Evolutionary conservation across 345 rosid species (phyloP).

Genomic region (Brassica nigra): DNA sequence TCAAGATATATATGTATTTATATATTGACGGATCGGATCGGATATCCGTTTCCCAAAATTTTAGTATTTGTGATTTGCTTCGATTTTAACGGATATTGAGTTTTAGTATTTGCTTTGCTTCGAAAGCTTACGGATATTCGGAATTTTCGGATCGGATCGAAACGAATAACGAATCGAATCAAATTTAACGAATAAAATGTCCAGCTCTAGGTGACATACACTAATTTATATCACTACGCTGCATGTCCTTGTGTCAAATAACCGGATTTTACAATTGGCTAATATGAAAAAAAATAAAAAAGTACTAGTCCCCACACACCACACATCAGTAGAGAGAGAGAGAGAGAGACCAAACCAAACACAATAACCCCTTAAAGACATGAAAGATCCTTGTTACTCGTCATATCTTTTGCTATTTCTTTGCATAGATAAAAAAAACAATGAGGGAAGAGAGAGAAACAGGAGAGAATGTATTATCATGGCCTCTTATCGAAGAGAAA

Average conservation of each 20-base stretch:
- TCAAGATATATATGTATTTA: too few relatives aligned
- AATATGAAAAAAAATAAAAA: too few relatives aligned
- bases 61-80: too few relatives aligned
- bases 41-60: too few relatives aligned
- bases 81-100: too few relatives aligned
- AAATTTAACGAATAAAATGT: too few relatives aligned
- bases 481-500: conserved; percentile 20
- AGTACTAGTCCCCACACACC: background rate
- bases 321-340: background rate
- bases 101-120: too few relatives aligned
- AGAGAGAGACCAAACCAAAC: conserved; percentile 12
- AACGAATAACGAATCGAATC: too few relatives aligned
- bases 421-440: background rate
- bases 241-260: background rate
- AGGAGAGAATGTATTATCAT: conserved; percentile 22
- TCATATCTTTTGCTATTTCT: conserved; percentile 1
- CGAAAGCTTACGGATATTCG: too few relatives aligned
- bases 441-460: conserved; percentile 25
- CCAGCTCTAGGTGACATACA: background rate
- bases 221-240: background rate
- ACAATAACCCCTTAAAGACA: conserved; percentile 4
- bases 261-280: too few relatives aligned
- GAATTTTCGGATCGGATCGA: too few relatives aligned
- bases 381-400: background rate
- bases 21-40: too few relatives aligned